These are phyloP conservation scores for Lactarius psammicola DNA, from an alignment of 768 basidiomycete species.

Conservation along the genomic window DNA sequence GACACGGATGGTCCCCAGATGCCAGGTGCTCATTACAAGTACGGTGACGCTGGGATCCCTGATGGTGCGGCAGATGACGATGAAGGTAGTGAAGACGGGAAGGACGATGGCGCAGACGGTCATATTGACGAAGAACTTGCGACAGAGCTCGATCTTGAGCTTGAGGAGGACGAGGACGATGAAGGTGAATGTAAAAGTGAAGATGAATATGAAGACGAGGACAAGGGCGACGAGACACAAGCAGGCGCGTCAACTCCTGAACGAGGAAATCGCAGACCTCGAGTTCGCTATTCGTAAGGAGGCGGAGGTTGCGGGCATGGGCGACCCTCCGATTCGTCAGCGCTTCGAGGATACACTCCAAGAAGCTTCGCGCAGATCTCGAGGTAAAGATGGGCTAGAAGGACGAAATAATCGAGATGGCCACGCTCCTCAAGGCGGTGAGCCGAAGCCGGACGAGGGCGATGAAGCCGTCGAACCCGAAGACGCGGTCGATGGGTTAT, in stretches of 20 bases:
- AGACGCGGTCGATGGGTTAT: constrained; percentile 35
- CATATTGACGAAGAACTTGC: constrained; percentile 89
- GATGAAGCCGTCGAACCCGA: constrained; percentile 36
- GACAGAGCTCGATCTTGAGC: constrained; percentile 81
- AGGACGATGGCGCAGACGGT: constrained; percentile 59
- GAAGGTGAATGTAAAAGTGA: constrained; percentile 62
- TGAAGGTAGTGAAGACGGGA: constrained; percentile 60
- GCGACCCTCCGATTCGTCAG: constrained; percentile 88
- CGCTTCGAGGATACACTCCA: constrained; percentile 91
- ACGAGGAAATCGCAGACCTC: constrained; percentile 86
- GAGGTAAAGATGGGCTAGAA: constrained; percentile 81
- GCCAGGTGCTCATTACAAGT: constrained; percentile 64
- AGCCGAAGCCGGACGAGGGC: constrained; percentile 44
- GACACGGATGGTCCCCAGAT: constrained; percentile 60
- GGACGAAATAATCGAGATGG: constrained; percentile 76
- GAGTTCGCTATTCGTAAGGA: constrained; percentile 84
- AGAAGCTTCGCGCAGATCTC: constrained; percentile 81
- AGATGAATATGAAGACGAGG: constrained; percentile 75
- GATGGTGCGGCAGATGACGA: constrained; percentile 54
- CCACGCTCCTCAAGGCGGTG: constrained; percentile 70
- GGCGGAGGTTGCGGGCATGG: constrained; percentile 75
- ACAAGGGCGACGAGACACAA: constrained; percentile 72
- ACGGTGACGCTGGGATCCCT: constrained; percentile 60
- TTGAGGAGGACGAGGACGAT: constrained; percentile 62
- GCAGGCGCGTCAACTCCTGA: constrained; percentile 75